Evolutionary conservation across 2,329 filamentous ascomycete species (phyloP).

Genomic region (Apiospora pterosperma): DNA sequence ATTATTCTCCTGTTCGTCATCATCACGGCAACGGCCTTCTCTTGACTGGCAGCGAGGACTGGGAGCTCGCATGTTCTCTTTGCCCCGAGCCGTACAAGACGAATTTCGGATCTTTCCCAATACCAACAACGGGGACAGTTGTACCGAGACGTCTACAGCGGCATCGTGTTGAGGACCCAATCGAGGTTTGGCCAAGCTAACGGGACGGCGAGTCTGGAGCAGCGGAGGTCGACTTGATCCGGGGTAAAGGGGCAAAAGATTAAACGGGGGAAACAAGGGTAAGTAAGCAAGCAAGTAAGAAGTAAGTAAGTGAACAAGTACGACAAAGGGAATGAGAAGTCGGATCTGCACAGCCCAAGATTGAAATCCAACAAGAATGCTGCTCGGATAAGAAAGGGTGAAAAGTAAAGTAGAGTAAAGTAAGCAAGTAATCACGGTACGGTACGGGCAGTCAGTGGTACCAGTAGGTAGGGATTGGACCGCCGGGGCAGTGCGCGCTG

Average conservation of each 20-base stretch:
- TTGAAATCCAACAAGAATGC: background rate
- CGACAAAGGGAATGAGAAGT: background rate
- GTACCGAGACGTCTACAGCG: background rate
- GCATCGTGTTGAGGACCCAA: background rate
- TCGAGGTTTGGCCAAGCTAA: background rate
- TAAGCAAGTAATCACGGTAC: conserved; percentile 2
- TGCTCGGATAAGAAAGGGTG: conserved; percentile 2
- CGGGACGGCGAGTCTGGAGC: background rate
- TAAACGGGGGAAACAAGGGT: background rate
- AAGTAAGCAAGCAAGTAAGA: background rate
- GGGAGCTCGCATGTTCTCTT: background rate
- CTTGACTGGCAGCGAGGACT: background rate
- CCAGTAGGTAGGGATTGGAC: background rate
- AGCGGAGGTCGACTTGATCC: background rate
- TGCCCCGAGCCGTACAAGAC: background rate
- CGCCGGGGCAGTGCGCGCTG: background rate
- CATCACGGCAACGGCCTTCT: background rate
- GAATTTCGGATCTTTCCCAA: background rate
- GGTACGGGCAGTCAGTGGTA: background rate
- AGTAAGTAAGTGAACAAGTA: background rate
- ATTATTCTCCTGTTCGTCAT: background rate
- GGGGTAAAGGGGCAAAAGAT: background rate
- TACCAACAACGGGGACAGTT: background rate
- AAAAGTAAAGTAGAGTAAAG: too few species aligned
- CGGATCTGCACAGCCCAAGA: background rate